These are phyloP conservation scores for Zostera marina DNA, from an alignment of 116 monocot genomes.

Conservation along the genomic window DNA sequence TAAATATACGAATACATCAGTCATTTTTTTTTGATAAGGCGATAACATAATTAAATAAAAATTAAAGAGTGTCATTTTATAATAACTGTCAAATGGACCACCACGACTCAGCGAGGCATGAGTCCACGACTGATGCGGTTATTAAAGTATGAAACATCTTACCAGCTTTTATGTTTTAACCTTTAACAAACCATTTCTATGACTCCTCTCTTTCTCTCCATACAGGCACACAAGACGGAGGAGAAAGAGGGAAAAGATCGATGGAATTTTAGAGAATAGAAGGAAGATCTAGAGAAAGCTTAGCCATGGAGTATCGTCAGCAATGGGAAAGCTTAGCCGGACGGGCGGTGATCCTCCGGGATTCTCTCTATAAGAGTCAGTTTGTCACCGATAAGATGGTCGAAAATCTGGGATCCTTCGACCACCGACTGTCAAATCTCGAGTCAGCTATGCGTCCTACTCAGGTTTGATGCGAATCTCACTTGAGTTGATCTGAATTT, in stretches of 20 bases:
- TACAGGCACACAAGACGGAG: not conserved
- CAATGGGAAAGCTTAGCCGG: constrained; percentile 29
- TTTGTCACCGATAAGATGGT: constrained; percentile 61
- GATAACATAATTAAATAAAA: too few relatives aligned
- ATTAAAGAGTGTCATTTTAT: too few relatives aligned
- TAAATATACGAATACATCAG: too few relatives aligned
- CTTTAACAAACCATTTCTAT: not conserved
- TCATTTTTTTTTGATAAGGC: too few relatives aligned
- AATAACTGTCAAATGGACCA: not conserved
- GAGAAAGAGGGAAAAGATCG: too few relatives aligned
- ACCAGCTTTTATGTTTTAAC: too few relatives aligned
- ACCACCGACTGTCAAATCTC: constrained; percentile 81
- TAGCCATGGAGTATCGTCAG: constrained; percentile 10
- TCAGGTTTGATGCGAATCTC: constrained; percentile 26
- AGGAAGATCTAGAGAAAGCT: too few relatives aligned
- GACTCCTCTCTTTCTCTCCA: not conserved
- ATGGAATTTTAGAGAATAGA: too few relatives aligned
- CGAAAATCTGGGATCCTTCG: constrained; percentile 83
- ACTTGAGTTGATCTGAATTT: not conserved
- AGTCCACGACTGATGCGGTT: too few relatives aligned
- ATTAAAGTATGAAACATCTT: too few relatives aligned
- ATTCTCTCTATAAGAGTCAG: constrained; percentile 70
- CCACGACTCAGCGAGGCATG: not conserved
- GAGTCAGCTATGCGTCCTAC: constrained; percentile 90
- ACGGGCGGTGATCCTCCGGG: constrained; percentile 46